Percentiles rank a stretch among this genome's conserved stretches.
These are phyloP conservation scores for Gossypium turneri DNA, from an alignment of 345 rosid species.

Conservation along the genomic window DNA sequence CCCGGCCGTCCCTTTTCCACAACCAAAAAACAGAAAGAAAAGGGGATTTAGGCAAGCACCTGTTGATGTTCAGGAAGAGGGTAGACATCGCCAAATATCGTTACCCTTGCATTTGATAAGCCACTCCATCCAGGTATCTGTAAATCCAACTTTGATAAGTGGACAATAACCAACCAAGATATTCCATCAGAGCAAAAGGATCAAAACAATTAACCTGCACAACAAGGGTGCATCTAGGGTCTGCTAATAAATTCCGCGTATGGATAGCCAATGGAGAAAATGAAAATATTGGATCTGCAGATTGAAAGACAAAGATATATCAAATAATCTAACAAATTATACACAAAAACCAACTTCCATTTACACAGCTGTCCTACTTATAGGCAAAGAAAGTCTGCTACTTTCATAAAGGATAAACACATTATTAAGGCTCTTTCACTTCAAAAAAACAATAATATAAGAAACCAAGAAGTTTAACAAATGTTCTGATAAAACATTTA, in stretches of 20 bases:
- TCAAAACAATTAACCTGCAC: slow-evolving; percentile 64
- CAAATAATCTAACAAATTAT: not conserved
- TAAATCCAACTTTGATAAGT: slow-evolving; percentile 24
- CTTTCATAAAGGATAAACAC: not conserved
- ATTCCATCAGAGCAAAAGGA: not conserved
- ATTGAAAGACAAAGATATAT: slow-evolving; percentile 4
- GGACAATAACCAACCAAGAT: slow-evolving; percentile 8
- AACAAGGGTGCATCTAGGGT: slow-evolving; percentile 92
- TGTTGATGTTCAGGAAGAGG: slow-evolving; percentile 86
- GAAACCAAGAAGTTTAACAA: not conserved
- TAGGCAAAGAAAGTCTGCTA: not conserved
- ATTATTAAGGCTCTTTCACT: not conserved
- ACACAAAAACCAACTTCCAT: not conserved
- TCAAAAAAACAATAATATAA: not conserved
- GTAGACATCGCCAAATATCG: slow-evolving; percentile 86
- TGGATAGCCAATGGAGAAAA: slow-evolving; percentile 95
- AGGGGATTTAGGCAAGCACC: slow-evolving; percentile 30
- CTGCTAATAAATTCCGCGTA: slow-evolving; percentile 81
- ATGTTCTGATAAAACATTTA: not conserved
- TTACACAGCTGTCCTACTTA: not conserved
- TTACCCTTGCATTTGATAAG: slow-evolving; percentile 96
- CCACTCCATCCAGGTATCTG: slow-evolving; percentile 98
- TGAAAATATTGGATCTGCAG: slow-evolving; percentile 88
- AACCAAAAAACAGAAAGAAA: not conserved
- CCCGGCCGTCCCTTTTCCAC: not conserved